These are phyloP conservation scores for Spirogloea muscicola DNA, from an alignment of 139 green algal genomes.

Conservation along the genomic window DNA sequence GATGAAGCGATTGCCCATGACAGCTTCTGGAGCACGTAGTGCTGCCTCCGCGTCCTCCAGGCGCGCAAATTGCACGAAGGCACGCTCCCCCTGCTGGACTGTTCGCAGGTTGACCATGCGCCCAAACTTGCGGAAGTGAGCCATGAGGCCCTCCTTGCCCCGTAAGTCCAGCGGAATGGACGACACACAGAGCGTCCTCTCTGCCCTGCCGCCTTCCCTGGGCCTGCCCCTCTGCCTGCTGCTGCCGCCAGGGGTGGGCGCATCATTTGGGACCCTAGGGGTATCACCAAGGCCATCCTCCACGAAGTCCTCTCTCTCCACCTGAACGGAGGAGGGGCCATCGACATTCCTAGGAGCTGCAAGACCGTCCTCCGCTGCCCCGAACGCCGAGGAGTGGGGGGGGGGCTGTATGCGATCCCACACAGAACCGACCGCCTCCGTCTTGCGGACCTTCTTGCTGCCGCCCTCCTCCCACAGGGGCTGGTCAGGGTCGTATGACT, in stretches of 20 bases:
- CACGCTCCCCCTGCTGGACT: neutral
- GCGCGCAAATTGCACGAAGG: conserved; percentile 39
- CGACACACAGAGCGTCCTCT: conserved; percentile 40
- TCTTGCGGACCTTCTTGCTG: too few species aligned
- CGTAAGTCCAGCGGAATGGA: conserved; percentile 18
- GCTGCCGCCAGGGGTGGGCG: neutral
- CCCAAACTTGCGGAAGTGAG: conserved; percentile 44
- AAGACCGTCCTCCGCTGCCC: too few species aligned
- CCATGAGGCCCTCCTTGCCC: conserved; percentile 2
- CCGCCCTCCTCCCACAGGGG: too few species aligned
- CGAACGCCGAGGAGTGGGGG: too few species aligned
- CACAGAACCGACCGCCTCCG: too few species aligned
- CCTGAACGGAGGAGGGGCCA: too few species aligned
- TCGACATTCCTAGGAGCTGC: too few species aligned
- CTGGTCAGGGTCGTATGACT: conserved; percentile 22
- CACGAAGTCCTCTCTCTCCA: neutral
- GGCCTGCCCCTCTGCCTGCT: neutral
- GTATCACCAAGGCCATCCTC: neutral
- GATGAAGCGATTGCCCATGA: conserved; percentile 48
- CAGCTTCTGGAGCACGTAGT: conserved; percentile 23
- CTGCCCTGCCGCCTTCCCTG: neutral
- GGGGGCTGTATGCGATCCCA: too few species aligned
- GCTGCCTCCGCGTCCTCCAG: conserved; percentile 17
- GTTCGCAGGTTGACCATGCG: conserved; percentile 23
- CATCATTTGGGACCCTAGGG: neutral